phyloP scores from a whole-genome alignment of 305 asterid species.

The Plantago coronopus region DNA sequence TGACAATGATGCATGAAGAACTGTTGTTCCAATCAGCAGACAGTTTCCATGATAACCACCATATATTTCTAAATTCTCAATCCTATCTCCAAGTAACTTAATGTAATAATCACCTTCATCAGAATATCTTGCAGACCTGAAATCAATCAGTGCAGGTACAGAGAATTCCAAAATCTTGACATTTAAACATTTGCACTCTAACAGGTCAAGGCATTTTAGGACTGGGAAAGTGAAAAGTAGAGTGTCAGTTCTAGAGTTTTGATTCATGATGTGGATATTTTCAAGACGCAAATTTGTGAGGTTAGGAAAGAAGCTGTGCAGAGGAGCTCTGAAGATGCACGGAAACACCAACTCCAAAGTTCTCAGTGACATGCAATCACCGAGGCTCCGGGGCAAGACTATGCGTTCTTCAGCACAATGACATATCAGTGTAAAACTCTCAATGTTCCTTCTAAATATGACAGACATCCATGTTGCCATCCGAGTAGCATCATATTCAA shows the following conservation, averaged over 20 bases:
- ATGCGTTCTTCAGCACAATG: neutral
- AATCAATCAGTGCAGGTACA: neutral
- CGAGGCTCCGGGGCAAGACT: neutral
- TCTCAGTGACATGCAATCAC: neutral
- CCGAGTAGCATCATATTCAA: rapidly evolving
- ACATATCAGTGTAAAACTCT: neutral
- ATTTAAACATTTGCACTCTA: neutral
- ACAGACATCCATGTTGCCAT: neutral
- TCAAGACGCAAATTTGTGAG: neutral
- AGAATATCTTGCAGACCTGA: neutral
- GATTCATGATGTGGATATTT: neutral
- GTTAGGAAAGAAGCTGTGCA: neutral
- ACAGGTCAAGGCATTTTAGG: neutral
- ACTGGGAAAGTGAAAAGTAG: neutral
- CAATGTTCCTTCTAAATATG: neutral
- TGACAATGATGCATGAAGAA: neutral
- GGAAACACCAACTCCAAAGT: neutral
- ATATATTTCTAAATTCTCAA: neutral
- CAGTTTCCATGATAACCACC: neutral
- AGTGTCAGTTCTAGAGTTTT: neutral
- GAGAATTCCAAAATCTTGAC: neutral
- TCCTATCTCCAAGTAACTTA: neutral
- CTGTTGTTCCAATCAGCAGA: neutral
- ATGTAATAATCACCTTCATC: neutral
- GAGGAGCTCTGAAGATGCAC: neutral